Conservation (phyloP, 352 stramenopile genomes). For the Globisporangium recalcitrans region DNA sequence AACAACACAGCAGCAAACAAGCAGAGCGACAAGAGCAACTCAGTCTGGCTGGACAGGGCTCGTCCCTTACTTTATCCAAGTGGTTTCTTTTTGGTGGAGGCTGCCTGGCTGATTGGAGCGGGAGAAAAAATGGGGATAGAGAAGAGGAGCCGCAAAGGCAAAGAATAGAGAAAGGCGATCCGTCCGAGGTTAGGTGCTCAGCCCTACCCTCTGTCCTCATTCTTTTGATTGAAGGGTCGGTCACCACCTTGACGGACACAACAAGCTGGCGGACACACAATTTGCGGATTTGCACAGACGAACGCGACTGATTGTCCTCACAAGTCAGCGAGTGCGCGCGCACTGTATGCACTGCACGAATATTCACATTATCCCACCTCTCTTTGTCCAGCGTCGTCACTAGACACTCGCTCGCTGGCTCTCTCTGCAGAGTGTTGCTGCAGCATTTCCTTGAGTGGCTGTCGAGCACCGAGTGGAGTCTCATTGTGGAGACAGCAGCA, state of each 20-base stretch:
- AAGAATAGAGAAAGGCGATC: constrained; percentile 1
- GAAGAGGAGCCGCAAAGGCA: background rate
- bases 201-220: no score
- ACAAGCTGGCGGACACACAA: background rate
- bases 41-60: constrained; percentile 2
- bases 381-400: background rate
- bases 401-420: background rate
- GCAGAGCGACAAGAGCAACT: no score
- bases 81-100: constrained; percentile 5
- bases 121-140: constrained; percentile 2
- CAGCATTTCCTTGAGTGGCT: no score
- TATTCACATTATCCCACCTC: background rate
- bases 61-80: constrained; percentile 5
- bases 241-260: background rate
- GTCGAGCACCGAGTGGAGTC: no score
- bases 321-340: background rate
- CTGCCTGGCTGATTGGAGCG: background rate
- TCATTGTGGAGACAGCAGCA: background rate
- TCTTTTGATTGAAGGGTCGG: background rate
- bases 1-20: background rate
- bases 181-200: background rate
- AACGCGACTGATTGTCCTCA: background rate
- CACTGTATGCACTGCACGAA: background rate
- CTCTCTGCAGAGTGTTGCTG: no score
- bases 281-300: background rate